Evolutionary conservation across 192 early-diverging fungal genomes (phyloP).

Genomic region (Jimgerdemannia lactiflua): DNA sequence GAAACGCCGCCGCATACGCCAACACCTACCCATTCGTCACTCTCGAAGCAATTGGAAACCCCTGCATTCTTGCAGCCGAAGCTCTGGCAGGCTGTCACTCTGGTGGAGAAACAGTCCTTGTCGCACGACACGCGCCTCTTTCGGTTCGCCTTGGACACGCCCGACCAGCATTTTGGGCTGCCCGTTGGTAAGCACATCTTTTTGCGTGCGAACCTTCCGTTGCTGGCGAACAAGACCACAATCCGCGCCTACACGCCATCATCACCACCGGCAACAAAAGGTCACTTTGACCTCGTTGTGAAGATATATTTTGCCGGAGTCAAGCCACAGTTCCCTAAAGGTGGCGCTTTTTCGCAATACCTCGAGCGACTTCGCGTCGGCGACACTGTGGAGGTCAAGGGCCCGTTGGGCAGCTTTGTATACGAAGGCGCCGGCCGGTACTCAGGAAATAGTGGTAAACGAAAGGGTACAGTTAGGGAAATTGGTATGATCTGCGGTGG

Average conservation of each 20-base stretch:
- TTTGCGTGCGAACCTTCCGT: constrained; percentile 47
- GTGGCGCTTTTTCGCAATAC: constrained; percentile 63
- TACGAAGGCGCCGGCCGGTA: constrained; percentile 53
- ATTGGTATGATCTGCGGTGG: constrained; percentile 86
- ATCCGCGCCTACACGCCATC: constrained; percentile 64
- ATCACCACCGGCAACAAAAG: constrained; percentile 31
- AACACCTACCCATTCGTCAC: too few relatives aligned
- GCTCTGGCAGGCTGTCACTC: constrained; percentile 32
- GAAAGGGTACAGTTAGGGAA: constrained; percentile 45
- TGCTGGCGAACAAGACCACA: constrained; percentile 75
- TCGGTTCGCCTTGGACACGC: constrained; percentile 47
- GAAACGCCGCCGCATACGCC: neutral
- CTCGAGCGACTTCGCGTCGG: constrained; percentile 67
- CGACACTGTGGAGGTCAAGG: constrained; percentile 77
- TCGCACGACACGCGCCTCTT: constrained; percentile 42
- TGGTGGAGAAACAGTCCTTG: constrained; percentile 34
- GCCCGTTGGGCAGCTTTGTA: constrained; percentile 70
- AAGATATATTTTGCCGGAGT: constrained; percentile 61
- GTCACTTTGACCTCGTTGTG: constrained; percentile 77
- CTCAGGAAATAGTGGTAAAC: constrained; percentile 1
- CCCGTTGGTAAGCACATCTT: constrained; percentile 61
- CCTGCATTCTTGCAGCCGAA: constrained; percentile 28
- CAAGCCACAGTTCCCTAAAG: constrained; percentile 21
- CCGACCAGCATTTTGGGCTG: constrained; percentile 52
- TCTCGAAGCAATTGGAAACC: neutral